Base-by-base conservation (phyloP, 164 flowering plant species). In the grape (Vitis vinifera) region DNA sequence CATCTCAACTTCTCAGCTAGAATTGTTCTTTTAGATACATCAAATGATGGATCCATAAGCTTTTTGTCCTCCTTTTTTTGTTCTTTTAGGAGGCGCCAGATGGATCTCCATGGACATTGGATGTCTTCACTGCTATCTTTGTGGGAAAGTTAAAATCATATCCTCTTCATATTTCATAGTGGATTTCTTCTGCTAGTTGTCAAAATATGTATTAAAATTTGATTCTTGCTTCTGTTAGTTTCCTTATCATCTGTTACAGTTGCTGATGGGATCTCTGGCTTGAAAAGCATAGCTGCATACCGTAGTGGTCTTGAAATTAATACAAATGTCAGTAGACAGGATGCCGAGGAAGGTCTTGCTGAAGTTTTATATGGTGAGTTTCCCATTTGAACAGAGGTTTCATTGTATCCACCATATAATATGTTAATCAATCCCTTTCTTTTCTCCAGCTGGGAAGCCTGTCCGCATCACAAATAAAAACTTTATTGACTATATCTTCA, bases 211-310 rank as follows among this genome's bases (percentile, higher is more conserved):
- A 73, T 67, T 14, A 7, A 23, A 55, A 9, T 55, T 49, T 48
- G 7, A 37, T 37, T 37, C 30, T 44, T 58, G 3, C 48, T 67
- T 67, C 44, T 56, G 50, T 57, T 55, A 59, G 48, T 74, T 75
- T 82, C 90, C 94, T 88, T 87, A 90, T 29, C 82, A 53, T 56
- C 15, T 59, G 17, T 51, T 70, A 95, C 98, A 70, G 72, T 78
- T 75, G 88, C 86, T 72, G 75, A 73, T 62, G 63, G 83, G 75
- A 75, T 86, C 65, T 83, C 85, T 69, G 92, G 83, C 56, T 79
- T 93, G 67, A 95, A 95, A 87, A 92, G 91, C 79, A 87, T 93
- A 76, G 98, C 93, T 85, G 96, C 99, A 56, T 92, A 93, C 68
- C 89, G 98, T 51, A 82, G 93, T 74, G 99, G 99, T 60, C 84